phyloP scores from a whole-genome alignment of 148 eudicot genomes.

The Fagopyrum homotropicum region DNA sequence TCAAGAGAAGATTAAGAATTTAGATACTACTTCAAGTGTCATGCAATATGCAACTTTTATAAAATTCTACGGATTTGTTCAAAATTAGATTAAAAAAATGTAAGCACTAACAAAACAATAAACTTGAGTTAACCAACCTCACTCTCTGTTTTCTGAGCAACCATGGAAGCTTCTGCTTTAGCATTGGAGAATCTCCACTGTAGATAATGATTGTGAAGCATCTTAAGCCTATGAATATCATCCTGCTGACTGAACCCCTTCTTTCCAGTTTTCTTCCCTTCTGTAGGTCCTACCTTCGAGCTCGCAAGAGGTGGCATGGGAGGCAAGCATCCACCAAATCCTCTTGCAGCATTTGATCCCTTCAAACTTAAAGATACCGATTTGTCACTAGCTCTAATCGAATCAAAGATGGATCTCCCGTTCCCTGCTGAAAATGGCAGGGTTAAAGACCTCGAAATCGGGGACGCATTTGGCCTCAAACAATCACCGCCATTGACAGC shows the following conservation, averaged over 20 bases:
- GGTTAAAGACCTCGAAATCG: slow-evolving; percentile 56
- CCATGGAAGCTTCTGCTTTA: slow-evolving; percentile 47
- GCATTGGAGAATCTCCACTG: slow-evolving; percentile 77
- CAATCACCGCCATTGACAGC: slow-evolving; percentile 21
- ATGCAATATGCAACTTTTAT: neutral
- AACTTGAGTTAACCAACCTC: slow-evolving; percentile 47
- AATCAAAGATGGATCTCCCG: slow-evolving; percentile 20
- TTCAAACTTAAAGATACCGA: slow-evolving; percentile 8
- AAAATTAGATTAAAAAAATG: neutral
- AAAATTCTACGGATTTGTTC: neutral
- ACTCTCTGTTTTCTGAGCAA: slow-evolving; percentile 46
- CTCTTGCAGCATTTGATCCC: slow-evolving; percentile 23
- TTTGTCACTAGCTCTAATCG: slow-evolving; percentile 21
- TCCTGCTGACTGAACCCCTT: slow-evolving; percentile 39
- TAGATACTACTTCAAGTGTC: neutral
- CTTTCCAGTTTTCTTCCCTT: slow-evolving; percentile 33
- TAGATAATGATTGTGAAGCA: slow-evolving; percentile 57
- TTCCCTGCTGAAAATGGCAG: slow-evolving; percentile 23
- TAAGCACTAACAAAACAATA: neutral
- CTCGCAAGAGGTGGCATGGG: slow-evolving; percentile 33
- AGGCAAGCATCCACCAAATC: slow-evolving; percentile 37
- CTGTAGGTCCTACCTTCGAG: slow-evolving; percentile 27
- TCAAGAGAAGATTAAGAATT: neutral
- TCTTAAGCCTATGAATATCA: slow-evolving; percentile 44
- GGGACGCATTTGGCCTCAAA: slow-evolving; percentile 26